Percentiles rank a stretch among this genome's conserved stretches.
Conservation (phyloP, 306 rosid species). For the Potentilla sterilis region DNA sequence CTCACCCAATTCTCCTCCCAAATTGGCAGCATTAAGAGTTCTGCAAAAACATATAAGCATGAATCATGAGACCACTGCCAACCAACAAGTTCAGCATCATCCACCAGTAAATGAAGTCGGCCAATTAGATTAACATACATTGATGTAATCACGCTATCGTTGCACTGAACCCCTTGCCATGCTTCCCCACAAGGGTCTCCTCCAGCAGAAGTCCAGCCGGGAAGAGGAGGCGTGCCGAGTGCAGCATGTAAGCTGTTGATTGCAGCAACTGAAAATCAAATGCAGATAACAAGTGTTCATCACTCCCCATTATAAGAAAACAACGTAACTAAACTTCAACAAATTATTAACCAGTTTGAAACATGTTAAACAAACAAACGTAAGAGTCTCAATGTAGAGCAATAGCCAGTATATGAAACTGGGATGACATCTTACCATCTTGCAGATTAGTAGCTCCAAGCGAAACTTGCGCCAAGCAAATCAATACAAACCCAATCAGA, state of each 20-base stretch:
- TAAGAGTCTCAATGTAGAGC: slow-evolving; percentile 24
- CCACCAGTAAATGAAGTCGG: slow-evolving; percentile 10
- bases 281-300: slow-evolving; percentile 12
- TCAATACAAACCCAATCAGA: slow-evolving; percentile 46
- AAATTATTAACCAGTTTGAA: background rate
- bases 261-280: slow-evolving; percentile 62
- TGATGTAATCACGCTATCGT: slow-evolving; percentile 49
- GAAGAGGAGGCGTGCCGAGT: slow-evolving; percentile 71
- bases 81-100: slow-evolving; percentile 13
- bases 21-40: slow-evolving; percentile 67
- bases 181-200: slow-evolving; percentile 93
- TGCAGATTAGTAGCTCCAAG: slow-evolving; percentile 60
- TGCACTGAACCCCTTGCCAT: slow-evolving; percentile 91
- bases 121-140: slow-evolving; percentile 50
- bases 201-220: slow-evolving; percentile 75
- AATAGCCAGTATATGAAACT: background rate
- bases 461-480: slow-evolving; percentile 49
- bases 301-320: background rate
- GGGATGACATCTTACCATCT: slow-evolving; percentile 55
- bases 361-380: slow-evolving; percentile 22
- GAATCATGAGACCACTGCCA: slow-evolving; percentile 13
- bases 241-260: slow-evolving; percentile 65
- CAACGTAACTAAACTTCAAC: background rate
- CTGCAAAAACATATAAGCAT: slow-evolving; percentile 43
- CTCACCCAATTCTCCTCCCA: slow-evolving; percentile 85